Conservation (phyloP, 495 filamentous ascomycete species). For the Penicillium lagena region DNA sequence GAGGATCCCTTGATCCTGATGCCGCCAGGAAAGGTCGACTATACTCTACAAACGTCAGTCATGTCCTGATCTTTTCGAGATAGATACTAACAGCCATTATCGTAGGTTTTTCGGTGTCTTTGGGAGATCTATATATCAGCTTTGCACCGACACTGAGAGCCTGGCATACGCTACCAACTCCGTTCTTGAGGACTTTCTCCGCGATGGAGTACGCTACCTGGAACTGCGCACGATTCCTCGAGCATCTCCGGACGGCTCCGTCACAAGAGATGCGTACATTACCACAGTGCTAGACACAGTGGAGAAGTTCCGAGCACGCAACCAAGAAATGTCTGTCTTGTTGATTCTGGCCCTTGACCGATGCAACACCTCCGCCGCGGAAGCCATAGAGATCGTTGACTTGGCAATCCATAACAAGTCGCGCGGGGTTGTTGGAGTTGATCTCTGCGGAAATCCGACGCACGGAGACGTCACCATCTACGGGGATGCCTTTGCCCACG, state of each 20-base stretch:
- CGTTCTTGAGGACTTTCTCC: conserved; percentile 64
- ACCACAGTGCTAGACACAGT: conserved; percentile 56
- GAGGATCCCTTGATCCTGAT: conserved; percentile 66
- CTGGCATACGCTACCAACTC: conserved; percentile 57
- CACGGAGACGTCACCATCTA: conserved; percentile 54
- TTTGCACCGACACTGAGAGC: conserved; percentile 53
- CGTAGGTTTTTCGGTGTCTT: conserved; percentile 72
- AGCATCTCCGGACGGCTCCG: conserved; percentile 38
- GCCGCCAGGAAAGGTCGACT: conserved; percentile 61
- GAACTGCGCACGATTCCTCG: conserved; percentile 80
- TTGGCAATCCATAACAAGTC: conserved; percentile 51
- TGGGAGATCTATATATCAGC: conserved; percentile 68
- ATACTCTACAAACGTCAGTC: conserved; percentile 61
- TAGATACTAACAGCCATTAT: background rate
- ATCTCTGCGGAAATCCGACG: conserved; percentile 73
- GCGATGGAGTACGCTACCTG: conserved; percentile 70
- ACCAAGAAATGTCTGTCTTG: conserved; percentile 41
- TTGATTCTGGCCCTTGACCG: conserved; percentile 78
- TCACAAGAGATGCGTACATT: conserved; percentile 61
- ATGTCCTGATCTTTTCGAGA: background rate
- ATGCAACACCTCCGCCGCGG: conserved; percentile 41
- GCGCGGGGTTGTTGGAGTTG: conserved; percentile 65
- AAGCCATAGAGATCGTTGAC: conserved; percentile 55
- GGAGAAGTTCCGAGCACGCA: conserved; percentile 26
- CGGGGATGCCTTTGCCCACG: conserved; percentile 47